Evolutionary conservation across 208 protist genomes (phyloP).

Genomic region (Crithidia mellificae): DNA sequence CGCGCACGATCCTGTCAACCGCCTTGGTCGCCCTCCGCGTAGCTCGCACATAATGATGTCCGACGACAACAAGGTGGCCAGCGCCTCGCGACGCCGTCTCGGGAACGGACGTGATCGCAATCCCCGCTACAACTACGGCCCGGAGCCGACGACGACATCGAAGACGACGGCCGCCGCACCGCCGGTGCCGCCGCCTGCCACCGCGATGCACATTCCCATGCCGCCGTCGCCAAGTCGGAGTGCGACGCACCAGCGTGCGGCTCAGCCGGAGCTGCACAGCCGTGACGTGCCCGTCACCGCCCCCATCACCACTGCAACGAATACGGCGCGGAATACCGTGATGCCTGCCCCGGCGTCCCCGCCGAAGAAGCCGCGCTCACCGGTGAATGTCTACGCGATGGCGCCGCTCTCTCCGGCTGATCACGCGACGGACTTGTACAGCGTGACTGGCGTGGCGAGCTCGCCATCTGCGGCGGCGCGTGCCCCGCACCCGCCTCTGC

Average conservation of each 20-base stretch:
- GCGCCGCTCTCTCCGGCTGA: background rate
- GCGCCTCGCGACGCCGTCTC: constrained; percentile 2
- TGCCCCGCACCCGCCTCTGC: background rate
- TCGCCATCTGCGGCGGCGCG: background rate
- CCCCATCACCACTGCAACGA: background rate
- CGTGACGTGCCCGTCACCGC: background rate
- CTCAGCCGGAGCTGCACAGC: background rate
- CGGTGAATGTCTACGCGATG: background rate
- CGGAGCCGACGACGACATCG: background rate
- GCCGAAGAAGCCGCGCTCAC: background rate
- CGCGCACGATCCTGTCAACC: too few relatives aligned
- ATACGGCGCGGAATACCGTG: background rate
- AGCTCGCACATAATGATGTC: background rate
- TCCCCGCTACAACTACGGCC: background rate
- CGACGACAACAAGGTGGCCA: background rate
- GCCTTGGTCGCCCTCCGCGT: too few relatives aligned
- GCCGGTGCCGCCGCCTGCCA: background rate
- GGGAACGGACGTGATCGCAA: background rate
- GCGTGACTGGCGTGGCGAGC: background rate
- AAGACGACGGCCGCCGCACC: too few relatives aligned
- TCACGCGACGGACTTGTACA: background rate
- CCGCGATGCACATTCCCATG: constrained; percentile 3
- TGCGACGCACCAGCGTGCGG: background rate
- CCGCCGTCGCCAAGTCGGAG: background rate
- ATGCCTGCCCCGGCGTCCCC: background rate